Conservation (phyloP, 1,284 basidiomycete species). For the Clitocybe nebularis region DNA sequence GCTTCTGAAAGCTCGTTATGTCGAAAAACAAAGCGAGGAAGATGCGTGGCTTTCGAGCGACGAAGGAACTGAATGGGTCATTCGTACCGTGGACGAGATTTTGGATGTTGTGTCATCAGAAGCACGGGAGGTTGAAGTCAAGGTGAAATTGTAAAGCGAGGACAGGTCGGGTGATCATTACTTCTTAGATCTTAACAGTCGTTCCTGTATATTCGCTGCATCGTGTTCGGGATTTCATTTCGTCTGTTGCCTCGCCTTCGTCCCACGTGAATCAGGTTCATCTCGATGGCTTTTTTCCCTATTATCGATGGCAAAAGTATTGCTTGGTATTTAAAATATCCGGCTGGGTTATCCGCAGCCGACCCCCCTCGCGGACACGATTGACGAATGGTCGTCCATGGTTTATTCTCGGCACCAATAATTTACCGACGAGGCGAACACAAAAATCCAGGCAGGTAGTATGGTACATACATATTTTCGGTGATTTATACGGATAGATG, state of each 20-base stretch:
- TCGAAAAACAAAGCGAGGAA: constrained; percentile 61
- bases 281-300: constrained; percentile 21
- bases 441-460: not conserved
- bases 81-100: constrained; percentile 82
- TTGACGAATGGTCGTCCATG: not conserved
- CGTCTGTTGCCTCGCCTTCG: constrained; percentile 19
- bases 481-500: not conserved
- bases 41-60: constrained; percentile 86
- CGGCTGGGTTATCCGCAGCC: constrained; percentile 7
- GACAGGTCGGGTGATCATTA: constrained; percentile 31
- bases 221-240: constrained; percentile 32
- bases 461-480: constrained; percentile 3
- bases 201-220: constrained; percentile 30
- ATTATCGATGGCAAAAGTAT: constrained; percentile 23
- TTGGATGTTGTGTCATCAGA: constrained; percentile 63
- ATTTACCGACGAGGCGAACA: constrained; percentile 1
- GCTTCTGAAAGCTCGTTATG: constrained; percentile 77
- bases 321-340: constrained; percentile 4
- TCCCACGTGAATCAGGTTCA: constrained; percentile 28
- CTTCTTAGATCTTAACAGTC: constrained; percentile 20
- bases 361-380: not conserved
- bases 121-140: constrained; percentile 34
- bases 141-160: constrained; percentile 58
- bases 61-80: constrained; percentile 90
- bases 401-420: constrained; percentile 3